These are phyloP conservation scores for Coleophoma crateriformis DNA, from an alignment of 2,329 filamentous ascomycete genomes.

Conservation along the genomic window DNA sequence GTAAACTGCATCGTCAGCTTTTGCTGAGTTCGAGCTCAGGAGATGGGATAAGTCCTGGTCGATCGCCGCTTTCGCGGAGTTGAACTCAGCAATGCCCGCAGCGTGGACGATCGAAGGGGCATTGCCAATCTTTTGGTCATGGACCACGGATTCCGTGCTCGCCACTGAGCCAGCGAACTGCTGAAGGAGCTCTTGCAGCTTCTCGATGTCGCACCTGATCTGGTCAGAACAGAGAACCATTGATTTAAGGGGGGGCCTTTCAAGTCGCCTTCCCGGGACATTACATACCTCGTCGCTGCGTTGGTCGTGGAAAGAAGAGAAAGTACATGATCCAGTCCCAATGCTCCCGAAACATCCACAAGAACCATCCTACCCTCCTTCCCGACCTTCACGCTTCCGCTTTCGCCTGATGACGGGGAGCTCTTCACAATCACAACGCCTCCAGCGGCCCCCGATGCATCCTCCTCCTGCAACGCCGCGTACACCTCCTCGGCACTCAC, in stretches of 20 bases:
- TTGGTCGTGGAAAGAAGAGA: constrained; percentile 8
- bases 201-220: not conserved
- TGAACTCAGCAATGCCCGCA: constrained; percentile 12
- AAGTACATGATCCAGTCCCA: constrained; percentile 16
- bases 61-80: constrained; percentile 16
- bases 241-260: not conserved
- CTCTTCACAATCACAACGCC: constrained; percentile 12
- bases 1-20: constrained; percentile 7
- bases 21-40: constrained; percentile 5
- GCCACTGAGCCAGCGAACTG: constrained; percentile 10
- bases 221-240: not conserved
- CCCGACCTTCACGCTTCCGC: not conserved
- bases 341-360: constrained; percentile 9
- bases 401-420: constrained; percentile 1
- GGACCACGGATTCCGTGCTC: constrained; percentile 15
- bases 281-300: constrained; percentile 13
- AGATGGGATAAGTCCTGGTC: constrained; percentile 15
- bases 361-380: constrained; percentile 4
- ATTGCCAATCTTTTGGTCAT: constrained; percentile 11
- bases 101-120: constrained; percentile 13
- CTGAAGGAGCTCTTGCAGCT: constrained; percentile 9
- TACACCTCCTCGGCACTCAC: constrained; percentile 6
- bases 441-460: constrained; percentile 8
- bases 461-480: constrained; percentile 6
- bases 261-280: not conserved